Percentiles rank a stretch among this genome's conserved stretches.
phyloP scores from a whole-genome alignment of 2,329 filamentous ascomycete genomes.

The Neofusicoccum parvum region DNA sequence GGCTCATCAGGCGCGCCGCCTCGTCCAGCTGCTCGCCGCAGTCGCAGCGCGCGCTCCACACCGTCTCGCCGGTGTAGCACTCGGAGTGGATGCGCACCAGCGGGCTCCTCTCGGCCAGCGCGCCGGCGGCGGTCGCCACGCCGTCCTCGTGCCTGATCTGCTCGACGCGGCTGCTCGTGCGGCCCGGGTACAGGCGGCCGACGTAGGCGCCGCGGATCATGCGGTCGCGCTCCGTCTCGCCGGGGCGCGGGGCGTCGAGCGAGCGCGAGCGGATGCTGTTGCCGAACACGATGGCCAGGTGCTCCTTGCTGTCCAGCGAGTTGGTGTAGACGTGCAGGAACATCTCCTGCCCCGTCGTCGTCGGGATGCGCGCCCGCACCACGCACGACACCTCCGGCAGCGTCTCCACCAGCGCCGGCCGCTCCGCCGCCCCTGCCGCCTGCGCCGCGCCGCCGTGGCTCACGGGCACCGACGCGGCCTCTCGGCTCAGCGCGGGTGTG shows the following conservation, averaged over 20 bases:
- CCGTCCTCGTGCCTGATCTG: conserved; percentile 45
- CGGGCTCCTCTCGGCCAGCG: conserved; percentile 54
- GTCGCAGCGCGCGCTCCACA: conserved; percentile 96
- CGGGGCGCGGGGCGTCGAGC: conserved; percentile 70
- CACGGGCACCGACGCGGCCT: conserved; percentile 46
- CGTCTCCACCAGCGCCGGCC: conserved; percentile 70
- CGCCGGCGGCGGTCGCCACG: conserved; percentile 28
- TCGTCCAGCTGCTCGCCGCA: conserved; percentile 98
- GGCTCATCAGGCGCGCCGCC: conserved; percentile 87
- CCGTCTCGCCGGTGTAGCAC: conserved; percentile 97
- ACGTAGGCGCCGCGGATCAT: conserved; percentile 95
- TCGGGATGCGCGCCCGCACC: conserved; percentile 92
- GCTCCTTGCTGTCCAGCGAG: conserved; percentile 90
- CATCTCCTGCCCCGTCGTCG: conserved; percentile 90
- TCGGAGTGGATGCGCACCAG: conserved; percentile 96
- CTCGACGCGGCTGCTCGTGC: conserved; percentile 72
- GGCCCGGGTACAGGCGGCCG: conserved; percentile 81
- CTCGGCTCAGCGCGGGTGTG: conserved; percentile 34
- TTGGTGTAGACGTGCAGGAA: conserved; percentile 95
- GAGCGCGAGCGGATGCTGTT: conserved; percentile 73
- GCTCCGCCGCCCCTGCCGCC: neutral
- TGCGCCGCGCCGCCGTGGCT: conserved; percentile 33
- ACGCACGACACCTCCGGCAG: conserved; percentile 90
- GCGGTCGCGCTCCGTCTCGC: conserved; percentile 83
- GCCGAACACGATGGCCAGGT: conserved; percentile 95